Evolutionary conservation across 345 rosid genomes (phyloP).

Genomic region (Bruguiera sexangula): DNA sequence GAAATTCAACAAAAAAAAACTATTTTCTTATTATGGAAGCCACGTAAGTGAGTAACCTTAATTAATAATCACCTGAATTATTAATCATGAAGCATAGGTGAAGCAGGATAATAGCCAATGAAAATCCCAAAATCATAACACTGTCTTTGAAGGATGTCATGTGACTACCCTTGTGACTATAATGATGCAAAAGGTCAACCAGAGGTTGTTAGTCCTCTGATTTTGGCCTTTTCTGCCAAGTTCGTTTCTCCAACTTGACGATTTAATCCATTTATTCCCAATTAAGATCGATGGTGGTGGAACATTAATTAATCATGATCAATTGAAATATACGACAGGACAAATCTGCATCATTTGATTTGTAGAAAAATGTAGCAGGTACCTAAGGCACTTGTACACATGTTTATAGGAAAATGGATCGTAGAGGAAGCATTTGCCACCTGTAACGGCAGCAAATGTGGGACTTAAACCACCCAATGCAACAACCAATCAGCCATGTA

Average conservation of each 20-base stretch:
- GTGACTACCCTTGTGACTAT: neutral
- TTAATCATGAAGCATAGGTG: neutral
- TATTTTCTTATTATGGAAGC: too few relatives aligned
- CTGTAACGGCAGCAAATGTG: too few relatives aligned
- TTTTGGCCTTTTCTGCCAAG: constrained; percentile 47
- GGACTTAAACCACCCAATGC: too few relatives aligned
- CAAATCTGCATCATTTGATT: too few relatives aligned
- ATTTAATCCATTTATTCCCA: neutral
- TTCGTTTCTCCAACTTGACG: constrained; percentile 41
- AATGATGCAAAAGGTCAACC: neutral
- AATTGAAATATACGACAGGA: too few relatives aligned
- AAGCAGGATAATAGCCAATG: neutral
- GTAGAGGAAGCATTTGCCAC: too few relatives aligned
- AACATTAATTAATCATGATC: neutral
- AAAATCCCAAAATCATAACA: neutral
- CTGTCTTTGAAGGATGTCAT: neutral
- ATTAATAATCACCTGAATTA: neutral
- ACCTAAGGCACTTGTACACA: too few relatives aligned
- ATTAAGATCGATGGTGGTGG: neutral
- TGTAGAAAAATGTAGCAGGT: too few relatives aligned
- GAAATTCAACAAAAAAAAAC: too few relatives aligned
- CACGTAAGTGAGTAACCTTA: neutral
- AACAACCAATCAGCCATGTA: too few relatives aligned
- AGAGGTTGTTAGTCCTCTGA: constrained; percentile 20
- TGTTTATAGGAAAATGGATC: too few relatives aligned